Base-by-base conservation (phyloP, 169 alveolate genomes). In the Plasmodium adleri region DNA sequence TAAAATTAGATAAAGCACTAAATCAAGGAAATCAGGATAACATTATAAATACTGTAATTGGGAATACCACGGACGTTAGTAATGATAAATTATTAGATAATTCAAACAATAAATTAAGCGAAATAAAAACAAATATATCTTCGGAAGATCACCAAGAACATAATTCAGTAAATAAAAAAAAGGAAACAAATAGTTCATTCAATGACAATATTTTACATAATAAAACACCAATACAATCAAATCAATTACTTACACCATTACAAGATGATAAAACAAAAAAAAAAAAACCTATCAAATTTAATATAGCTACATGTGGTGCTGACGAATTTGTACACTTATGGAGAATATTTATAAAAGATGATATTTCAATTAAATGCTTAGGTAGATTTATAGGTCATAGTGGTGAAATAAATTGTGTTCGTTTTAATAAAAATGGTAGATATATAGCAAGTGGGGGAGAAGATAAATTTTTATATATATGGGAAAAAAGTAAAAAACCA, bases 251-350 rank as follows among this genome's bases (percentile, higher is more conserved):
- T 22, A 54, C 63, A 15, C 10, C 63, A 12, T 28, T 43, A 15
- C 12, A 20, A 26, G 39, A 52, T 26, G 56, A 60, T 3, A 32
- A 49, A 20, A 13, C 22, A 59, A 66, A 66, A 20, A 83, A 50
- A 67, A 78, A 68, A 56, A 32, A 74, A 88, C 62, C 75, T 6
- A 83, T 83, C 50, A 83, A 83, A 54, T 70, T 83, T 83, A 83
- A 83, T 28, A 83, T 96, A 54, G 98, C 98, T 12, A 96, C 98
- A 6, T 97, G 97, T 24, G 98, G 98, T 24, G 98, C 98, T 1
- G 98, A 96, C 68, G 98, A 96, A 60, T 96, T 96, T 85, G 96
- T 96, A 10, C 98, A 96, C 73, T 94, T 96, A 52, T 95, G 97
- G 98, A 94, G 95, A 47, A 93, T 95, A 32, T 88, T 92, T 52